Base-by-base conservation (phyloP, 495 filamentous ascomycete species). In the Durotheca rogersii region DNA sequence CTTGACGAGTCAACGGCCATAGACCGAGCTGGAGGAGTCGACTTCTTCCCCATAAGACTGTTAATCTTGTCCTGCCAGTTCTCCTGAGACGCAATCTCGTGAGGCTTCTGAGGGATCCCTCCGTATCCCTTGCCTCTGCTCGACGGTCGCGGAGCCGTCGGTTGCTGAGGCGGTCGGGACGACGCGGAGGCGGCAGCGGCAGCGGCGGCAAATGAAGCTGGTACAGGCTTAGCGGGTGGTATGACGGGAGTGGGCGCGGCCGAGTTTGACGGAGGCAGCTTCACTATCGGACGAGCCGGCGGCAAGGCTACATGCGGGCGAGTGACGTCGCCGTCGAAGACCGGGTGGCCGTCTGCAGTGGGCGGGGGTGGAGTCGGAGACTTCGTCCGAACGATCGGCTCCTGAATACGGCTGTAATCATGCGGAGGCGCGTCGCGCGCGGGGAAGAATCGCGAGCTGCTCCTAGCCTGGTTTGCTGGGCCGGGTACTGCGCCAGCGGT, bases 31-130 rank as follows among this genome's bases (percentile, higher is more conserved):
- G 75, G 81, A 18, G 81, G 69, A 0, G 70, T 64, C 31, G 76
- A 72, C 59, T 87, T 89, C 17, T 81, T 80, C 9, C 76, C 76
- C 44, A 91, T 77, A 7, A 92, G 79, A 41, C 66, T 79, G 59
- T 89, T 85, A 63, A 92, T 83, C 62, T 78, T 83, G 41, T 86
- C 82, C 61, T 90, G 87, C 87, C 87, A 92, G 6, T 73, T 56
- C 30, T 64, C 62, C 25, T 66, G 62, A 0, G 62, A 63, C 1
- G 56, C 50, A 14, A 66, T 62, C 37, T 62, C 62, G 27, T 58
- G 56, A 0, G 62, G 56, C 4, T 37, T 60, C 41, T 66, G 62
- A 17, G 50, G 46, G 20, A 66, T 55, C 7, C 56, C 53, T 7
- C 42, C 52, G 10, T 58, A 66, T 2, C 43, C 53, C 12, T 33